These are phyloP conservation scores for Mercurialis annua DNA, from an alignment of 345 rosid genomes.

Conservation along the genomic window DNA sequence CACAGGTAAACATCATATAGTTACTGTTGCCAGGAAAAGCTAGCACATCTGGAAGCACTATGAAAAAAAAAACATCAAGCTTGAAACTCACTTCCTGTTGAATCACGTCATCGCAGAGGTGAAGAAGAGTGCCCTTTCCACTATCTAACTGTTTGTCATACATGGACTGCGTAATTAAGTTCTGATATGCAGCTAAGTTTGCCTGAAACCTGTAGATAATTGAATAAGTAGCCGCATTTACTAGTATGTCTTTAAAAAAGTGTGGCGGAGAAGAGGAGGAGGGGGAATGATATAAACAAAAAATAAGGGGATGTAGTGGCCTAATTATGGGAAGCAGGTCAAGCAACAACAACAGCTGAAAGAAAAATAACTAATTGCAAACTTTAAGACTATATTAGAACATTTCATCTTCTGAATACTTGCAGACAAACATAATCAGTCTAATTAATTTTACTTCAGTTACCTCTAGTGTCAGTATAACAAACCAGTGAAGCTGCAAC, in stretches of 20 bases:
- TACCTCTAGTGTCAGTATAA: constrained; percentile 1
- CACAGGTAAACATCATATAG: neutral
- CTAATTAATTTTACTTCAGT: neutral
- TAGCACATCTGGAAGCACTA: neutral
- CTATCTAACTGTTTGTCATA: constrained; percentile 96
- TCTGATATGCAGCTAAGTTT: constrained; percentile 83
- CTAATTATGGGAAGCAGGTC: neutral
- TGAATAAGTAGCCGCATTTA: constrained; percentile 13
- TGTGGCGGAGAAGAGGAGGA: neutral
- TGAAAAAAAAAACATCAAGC: constrained; percentile 2
- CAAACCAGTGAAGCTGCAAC: too few relatives aligned
- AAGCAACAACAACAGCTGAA: neutral
- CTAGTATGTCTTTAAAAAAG: neutral
- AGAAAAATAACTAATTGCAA: neutral
- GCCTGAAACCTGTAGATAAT: constrained; percentile 63
- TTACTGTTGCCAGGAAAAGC: neutral
- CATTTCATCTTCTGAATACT: neutral
- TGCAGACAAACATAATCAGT: neutral
- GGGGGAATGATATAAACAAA: neutral
- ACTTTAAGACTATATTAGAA: neutral
- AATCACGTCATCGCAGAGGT: constrained; percentile 93
- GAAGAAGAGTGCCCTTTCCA: constrained; percentile 94
- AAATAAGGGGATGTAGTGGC: neutral
- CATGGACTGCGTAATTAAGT: constrained; percentile 90
- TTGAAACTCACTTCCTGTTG: constrained; percentile 87